Evolutionary conservation across 1,284 basidiomycete species (phyloP).

Genomic region (Sphaerobolus stellatus): DNA sequence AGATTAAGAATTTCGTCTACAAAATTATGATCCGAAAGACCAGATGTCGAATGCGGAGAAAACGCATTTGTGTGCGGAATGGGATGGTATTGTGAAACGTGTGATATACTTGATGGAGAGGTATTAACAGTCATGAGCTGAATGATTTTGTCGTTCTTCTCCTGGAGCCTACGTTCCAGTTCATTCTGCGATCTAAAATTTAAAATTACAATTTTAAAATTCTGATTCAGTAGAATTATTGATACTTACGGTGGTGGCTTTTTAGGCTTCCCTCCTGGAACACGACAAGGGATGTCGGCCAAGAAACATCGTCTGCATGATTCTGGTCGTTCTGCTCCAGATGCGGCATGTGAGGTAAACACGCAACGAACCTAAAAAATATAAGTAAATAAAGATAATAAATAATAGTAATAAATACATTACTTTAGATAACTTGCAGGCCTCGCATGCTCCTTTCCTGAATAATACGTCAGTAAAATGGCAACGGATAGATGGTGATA

Average conservation of each 20-base stretch:
- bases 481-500: too few relatives aligned
- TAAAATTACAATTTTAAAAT: background rate
- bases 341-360: too few relatives aligned
- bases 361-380: too few relatives aligned
- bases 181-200: background rate
- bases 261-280: slow-evolving; percentile 7
- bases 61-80: too few relatives aligned
- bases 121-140: slow-evolving; percentile 14
- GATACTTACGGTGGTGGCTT: background rate
- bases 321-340: too few relatives aligned
- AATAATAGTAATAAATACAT: too few relatives aligned
- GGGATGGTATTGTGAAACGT: too few relatives aligned
- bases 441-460: slow-evolving; percentile 7
- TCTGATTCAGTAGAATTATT: background rate
- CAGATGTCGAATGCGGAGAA: too few relatives aligned
- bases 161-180: background rate
- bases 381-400: too few relatives aligned
- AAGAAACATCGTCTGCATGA: slow-evolving; percentile 4
- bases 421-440: slow-evolving; percentile 6
- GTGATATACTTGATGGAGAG: too few relatives aligned
- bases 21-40: too few relatives aligned
- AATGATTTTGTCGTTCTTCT: background rate
- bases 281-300: background rate
- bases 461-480: background rate
- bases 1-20: too few relatives aligned